Evolutionary conservation across 2,329 filamentous ascomycete genomes (phyloP), one percentile per base, ranked within the genome.

Genomic region (Pseudogymnoascus sp.): DNA sequence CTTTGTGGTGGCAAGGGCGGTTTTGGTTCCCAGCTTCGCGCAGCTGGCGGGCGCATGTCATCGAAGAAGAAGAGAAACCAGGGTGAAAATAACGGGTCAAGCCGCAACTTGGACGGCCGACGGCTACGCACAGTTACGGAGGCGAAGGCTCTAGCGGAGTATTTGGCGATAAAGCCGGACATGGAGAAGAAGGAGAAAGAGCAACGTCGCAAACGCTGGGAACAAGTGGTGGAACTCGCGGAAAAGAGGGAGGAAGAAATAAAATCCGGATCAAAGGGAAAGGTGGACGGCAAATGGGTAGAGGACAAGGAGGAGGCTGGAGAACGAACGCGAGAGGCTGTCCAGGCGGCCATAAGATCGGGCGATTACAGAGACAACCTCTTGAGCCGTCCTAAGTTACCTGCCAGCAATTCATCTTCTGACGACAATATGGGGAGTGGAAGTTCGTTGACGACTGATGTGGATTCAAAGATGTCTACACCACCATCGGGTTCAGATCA

Each of bases 121-220:
- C 85, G 95, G 63, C 76, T 99, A 63, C 87, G 96, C 61, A 97
- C 95, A 1, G 91, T 97, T 29, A 93, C 90, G 38, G 95, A 99
- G 74, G 95, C 95, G 35, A 99, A 99, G 76, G 90, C 91, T 1
- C 80, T 99, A 19, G 95, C 96, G 0, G 93, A 97, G 74, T 97
- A 97, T 71, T 82, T 97, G 1, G 91, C 93, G 1, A 90, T 96
- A 68, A 97, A 97, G 74, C 95, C 96, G 0, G 93, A 97, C 65
- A 97, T 99, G 93, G 95, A 97, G 67, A 87, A 88, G 76, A 91
- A 91, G 73, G 92, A 97, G 74, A 93, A 92, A 72, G 93, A 97
- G 73, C 88, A 89, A 76, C 85, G 92, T 59, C 83, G 89, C 53
- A 86, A 89, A 75, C 81, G 93, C 59, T 96, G 92, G 91, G 87